Evolutionary conservation across 2,329 filamentous ascomycete species (phyloP).

Genomic region (Pseudogymnoascus verrucosus): DNA sequence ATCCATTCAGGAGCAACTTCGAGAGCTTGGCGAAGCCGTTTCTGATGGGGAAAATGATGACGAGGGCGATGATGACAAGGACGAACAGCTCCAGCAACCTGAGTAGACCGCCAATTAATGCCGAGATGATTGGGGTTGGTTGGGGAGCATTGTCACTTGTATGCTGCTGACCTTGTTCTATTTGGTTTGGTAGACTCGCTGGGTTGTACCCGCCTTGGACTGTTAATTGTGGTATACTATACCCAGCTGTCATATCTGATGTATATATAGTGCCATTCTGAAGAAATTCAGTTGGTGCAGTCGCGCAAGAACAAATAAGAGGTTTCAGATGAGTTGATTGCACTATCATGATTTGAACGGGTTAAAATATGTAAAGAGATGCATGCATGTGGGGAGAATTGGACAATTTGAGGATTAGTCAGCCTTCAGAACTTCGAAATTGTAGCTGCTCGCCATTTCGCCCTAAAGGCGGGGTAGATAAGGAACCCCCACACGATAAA

Average conservation of each 20-base stretch:
- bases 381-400: not conserved
- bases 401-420: not conserved
- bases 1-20: conserved; percentile 18
- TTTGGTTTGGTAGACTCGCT: not conserved
- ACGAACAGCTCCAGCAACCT: conserved; percentile 28
- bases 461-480: conserved; percentile 8
- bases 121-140: not conserved
- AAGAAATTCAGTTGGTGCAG: not conserved
- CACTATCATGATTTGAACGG: not conserved
- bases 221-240: not conserved
- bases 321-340: not conserved
- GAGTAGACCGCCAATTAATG: conserved; percentile 18
- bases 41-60: conserved; percentile 70
- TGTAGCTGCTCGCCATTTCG: not conserved
- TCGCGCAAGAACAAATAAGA: not conserved
- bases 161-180: not conserved
- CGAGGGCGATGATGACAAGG: conserved; percentile 44
- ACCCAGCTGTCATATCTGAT: not conserved
- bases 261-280: not conserved
- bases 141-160: not conserved
- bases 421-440: not conserved
- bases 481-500: conserved; percentile 7
- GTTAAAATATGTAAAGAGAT: not conserved
- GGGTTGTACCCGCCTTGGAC: not conserved
- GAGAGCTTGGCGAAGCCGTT: conserved; percentile 60